These are phyloP conservation scores for Trametes hirsuta DNA, from an alignment of 1,284 basidiomycete species.

Conservation along the genomic window DNA sequence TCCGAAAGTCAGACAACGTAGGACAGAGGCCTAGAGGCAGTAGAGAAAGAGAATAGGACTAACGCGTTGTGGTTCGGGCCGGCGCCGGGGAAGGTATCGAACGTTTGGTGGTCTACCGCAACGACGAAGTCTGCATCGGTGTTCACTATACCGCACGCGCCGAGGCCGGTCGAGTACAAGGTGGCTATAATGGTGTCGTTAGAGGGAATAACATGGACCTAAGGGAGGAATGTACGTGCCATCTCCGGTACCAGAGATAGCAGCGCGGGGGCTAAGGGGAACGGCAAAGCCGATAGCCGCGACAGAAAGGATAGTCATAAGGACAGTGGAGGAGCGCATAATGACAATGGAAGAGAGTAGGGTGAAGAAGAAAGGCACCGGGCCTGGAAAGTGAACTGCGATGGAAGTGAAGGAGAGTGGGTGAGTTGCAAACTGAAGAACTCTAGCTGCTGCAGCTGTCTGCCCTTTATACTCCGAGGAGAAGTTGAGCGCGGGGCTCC, in stretches of 20 bases:
- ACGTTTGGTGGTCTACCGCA: conserved; percentile 19
- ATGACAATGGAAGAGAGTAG: conserved; percentile 19
- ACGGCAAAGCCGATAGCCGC: conserved; percentile 4
- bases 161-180: conserved; percentile 24
- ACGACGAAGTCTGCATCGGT: conserved; percentile 26
- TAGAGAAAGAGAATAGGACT: neutral
- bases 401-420: conserved; percentile 9
- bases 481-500: neutral
- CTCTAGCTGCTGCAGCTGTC: neutral
- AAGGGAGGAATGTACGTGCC: neutral
- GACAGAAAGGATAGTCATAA: conserved; percentile 6
- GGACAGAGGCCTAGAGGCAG: neutral
- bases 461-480: conserved; percentile 1
- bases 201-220: neutral
- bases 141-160: conserved; percentile 24
- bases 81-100: conserved; percentile 22
- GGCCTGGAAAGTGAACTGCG: conserved; percentile 13
- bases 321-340: conserved; percentile 19
- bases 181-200: conserved; percentile 9
- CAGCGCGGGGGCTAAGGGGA: neutral
- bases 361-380: conserved; percentile 21
- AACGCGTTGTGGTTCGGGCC: neutral
- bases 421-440: conserved; percentile 18
- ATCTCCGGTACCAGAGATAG: conserved; percentile 10
- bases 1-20: neutral